Evolutionary conservation across 2,329 filamentous ascomycete species (phyloP).

Genomic region (Colletotrichum sublineola): DNA sequence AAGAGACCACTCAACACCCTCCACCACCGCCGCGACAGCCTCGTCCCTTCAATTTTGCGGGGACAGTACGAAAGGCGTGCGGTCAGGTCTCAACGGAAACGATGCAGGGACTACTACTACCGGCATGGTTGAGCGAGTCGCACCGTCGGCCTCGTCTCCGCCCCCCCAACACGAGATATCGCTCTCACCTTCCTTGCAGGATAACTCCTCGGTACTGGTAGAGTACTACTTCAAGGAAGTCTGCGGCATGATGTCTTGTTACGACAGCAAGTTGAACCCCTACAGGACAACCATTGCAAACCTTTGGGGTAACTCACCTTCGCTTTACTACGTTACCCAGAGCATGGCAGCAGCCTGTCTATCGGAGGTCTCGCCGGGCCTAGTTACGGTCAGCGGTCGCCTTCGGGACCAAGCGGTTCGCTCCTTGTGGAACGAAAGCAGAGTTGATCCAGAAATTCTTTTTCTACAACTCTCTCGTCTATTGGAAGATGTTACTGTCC

Average conservation of each 20-base stretch:
- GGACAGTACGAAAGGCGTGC: no score
- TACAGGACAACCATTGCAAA: conserved; percentile 70
- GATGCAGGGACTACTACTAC: not conserved
- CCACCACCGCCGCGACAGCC: not conserved
- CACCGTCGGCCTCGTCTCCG: not conserved
- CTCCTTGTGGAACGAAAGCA: conserved; percentile 63
- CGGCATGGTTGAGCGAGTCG: not conserved
- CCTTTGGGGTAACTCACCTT: conserved; percentile 49
- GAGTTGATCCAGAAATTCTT: conserved; percentile 52
- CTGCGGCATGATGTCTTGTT: conserved; percentile 73
- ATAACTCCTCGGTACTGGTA: conserved; percentile 64
- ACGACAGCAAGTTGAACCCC: conserved; percentile 72
- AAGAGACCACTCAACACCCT: not conserved
- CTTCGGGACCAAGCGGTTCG: conserved; percentile 64
- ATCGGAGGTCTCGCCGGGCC: conserved; percentile 51
- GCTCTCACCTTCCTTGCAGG: not conserved
- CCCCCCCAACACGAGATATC: not conserved
- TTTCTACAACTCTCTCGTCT: conserved; percentile 47
- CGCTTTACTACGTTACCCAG: conserved; percentile 45
- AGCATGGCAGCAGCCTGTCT: conserved; percentile 46
- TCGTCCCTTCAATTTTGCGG: not conserved
- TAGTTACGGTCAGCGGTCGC: conserved; percentile 62
- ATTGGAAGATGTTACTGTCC: conserved; percentile 48
- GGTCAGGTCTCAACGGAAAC: not conserved
- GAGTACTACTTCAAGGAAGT: conserved; percentile 76